A percentile compares a stretch with the other conserved stretches of the same genome.
Evolutionary conservation across 2,329 filamentous ascomycete genomes (phyloP).

Genomic region (Claviceps sp.): DNA sequence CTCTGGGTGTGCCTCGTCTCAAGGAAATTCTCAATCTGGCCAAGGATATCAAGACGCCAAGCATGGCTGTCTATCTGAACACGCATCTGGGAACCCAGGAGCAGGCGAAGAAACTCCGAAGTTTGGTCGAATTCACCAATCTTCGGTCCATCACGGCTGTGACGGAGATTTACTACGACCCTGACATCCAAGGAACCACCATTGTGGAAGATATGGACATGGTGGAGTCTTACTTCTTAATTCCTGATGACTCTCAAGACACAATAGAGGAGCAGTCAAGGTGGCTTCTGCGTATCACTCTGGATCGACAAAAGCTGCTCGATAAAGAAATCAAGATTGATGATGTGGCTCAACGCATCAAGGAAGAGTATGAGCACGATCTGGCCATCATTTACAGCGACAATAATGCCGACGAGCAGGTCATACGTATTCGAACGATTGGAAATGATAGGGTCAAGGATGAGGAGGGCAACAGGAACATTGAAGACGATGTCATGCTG

Average conservation of each 20-base stretch:
- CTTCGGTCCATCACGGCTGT: constrained; percentile 80
- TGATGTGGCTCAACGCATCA: constrained; percentile 81
- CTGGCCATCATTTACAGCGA: constrained; percentile 93
- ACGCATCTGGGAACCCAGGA: constrained; percentile 55
- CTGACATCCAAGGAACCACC: constrained; percentile 70
- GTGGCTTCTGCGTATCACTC: constrained; percentile 86
- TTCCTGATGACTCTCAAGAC: constrained; percentile 61
- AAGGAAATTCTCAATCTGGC: constrained; percentile 99
- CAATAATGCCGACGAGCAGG: constrained; percentile 90
- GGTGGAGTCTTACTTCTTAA: constrained; percentile 92
- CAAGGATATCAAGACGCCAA: constrained; percentile 95
- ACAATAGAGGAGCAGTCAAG: constrained; percentile 66
- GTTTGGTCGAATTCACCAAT: constrained; percentile 85
- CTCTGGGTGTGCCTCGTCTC: constrained; percentile 92
- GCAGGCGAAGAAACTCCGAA: constrained; percentile 72
- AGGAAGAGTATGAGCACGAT: constrained; percentile 73
- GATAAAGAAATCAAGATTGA: constrained; percentile 88
- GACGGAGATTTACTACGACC: constrained; percentile 96
- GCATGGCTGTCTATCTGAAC: constrained; percentile 83
- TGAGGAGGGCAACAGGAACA: constrained; percentile 45
- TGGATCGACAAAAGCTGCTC: constrained; percentile 86
- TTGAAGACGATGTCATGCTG: constrained; percentile 83
- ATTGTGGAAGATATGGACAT: constrained; percentile 85
- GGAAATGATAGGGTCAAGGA: constrained; percentile 56
- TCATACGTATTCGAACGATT: constrained; percentile 83